Evolutionary conservation across 2,329 filamentous ascomycete species (phyloP).

Genomic region (Trichoderma sp.): DNA sequence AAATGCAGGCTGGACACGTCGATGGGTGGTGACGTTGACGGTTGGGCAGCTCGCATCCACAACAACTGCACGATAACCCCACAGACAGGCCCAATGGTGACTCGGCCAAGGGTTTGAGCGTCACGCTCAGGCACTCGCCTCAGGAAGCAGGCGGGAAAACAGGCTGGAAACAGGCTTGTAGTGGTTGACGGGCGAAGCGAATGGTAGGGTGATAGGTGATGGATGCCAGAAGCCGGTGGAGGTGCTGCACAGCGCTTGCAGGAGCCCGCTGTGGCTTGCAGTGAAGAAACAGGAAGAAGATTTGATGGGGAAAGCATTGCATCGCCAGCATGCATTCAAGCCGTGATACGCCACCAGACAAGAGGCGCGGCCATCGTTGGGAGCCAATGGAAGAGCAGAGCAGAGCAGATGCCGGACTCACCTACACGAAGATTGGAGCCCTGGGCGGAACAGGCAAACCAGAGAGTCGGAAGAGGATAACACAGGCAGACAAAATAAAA

Average conservation of each 20-base stretch:
- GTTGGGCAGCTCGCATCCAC: slow-evolving; percentile 11
- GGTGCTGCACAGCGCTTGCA: slow-evolving; percentile 11
- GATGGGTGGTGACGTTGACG: slow-evolving; percentile 13
- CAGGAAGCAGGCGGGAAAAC: too few relatives aligned
- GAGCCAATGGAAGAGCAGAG: background rate
- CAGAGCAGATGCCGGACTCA: background rate
- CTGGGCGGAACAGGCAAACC: background rate
- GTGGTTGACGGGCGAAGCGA: background rate
- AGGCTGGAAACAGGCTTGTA: slow-evolving; percentile 8
- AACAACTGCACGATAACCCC: background rate
- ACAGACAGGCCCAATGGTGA: background rate
- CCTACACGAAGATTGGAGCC: background rate
- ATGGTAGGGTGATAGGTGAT: background rate
- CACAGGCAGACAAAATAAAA: background rate
- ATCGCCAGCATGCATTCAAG: background rate
- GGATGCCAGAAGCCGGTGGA: slow-evolving; percentile 4
- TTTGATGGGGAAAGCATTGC: background rate
- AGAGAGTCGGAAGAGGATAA: background rate
- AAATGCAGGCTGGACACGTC: slow-evolving; percentile 19
- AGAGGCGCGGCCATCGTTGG: background rate
- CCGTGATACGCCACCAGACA: background rate
- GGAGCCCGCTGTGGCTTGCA: slow-evolving; percentile 2
- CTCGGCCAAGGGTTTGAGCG: background rate
- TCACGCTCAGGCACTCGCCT: background rate
- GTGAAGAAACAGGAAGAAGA: background rate